A percentile compares a stretch with the other conserved stretches of the same genome.
Evolutionary conservation across 352 stramenopile species (phyloP).

Genomic region (Elongisporangium prolatum): DNA sequence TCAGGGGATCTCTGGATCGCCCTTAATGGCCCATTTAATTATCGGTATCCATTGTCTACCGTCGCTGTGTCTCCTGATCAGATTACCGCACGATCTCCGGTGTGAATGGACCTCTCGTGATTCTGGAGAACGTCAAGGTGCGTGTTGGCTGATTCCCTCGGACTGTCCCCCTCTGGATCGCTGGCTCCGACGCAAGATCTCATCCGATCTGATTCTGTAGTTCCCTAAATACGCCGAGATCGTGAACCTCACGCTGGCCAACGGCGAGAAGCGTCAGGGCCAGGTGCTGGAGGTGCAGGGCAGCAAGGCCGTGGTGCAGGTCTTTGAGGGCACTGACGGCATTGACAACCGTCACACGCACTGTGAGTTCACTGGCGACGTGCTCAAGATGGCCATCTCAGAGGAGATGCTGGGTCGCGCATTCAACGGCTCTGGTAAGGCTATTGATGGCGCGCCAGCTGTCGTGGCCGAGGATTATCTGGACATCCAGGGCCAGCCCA

Average conservation of each 20-base stretch:
- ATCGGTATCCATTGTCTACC: not conserved
- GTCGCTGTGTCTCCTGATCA: constrained; percentile 22
- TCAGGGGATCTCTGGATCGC: not conserved
- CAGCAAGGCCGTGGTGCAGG: constrained; percentile 93
- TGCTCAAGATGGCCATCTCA: constrained; percentile 98
- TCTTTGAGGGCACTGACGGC: constrained; percentile 98
- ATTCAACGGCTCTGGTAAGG: constrained; percentile 98
- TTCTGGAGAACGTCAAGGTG: constrained; percentile 99
- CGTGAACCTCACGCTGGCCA: constrained; percentile 97
- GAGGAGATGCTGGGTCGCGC: constrained; percentile 98
- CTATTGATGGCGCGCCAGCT: constrained; percentile 96
- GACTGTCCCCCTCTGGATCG: constrained; percentile 1
- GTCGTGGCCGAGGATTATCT: constrained; percentile 98
- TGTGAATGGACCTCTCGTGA: constrained; percentile 98
- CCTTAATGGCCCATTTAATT: not conserved
- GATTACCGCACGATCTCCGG: constrained; percentile 97
- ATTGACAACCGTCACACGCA: constrained; percentile 99
- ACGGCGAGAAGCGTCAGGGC: constrained; percentile 91
- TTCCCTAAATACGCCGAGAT: constrained; percentile 98
- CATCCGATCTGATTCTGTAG: constrained; percentile 20
- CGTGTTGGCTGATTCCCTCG: not conserved
- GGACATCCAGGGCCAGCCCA: constrained; percentile 99
- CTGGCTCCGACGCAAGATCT: not conserved
- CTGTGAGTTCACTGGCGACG: constrained; percentile 98
- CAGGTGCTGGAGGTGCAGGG: constrained; percentile 97